Evolutionary conservation across 306 rosid species (phyloP), one percentile per base, ranked within the genome.

Genomic region (Castanea crenata): DNA sequence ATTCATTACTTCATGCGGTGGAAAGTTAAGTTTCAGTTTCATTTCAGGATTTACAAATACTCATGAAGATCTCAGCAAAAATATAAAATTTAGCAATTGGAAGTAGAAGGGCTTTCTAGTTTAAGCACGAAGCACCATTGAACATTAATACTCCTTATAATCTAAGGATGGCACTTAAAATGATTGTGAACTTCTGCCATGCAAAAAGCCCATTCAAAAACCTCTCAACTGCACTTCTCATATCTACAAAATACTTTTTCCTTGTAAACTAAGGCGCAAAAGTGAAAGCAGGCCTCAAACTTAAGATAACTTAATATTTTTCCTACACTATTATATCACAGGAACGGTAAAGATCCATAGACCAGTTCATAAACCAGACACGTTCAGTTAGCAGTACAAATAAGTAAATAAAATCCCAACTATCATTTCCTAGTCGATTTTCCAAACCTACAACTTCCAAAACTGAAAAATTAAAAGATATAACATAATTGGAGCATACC

Each of bases 401-500:
- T n/a, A 21, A n/a, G 20, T 2, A 41, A 41, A 41, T 41, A 10
- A 19, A 57, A 25, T 11, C 1, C 8, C 8, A 6, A 65, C 13
- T 65, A 32, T 4, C 2, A 5, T 18, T 14, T 65, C 25, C 71
- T 32, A 18, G 4, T 18, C 35, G 6, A 16, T 32, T 18, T 6
- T 65, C 64, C 64, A 59, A 59, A 64, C 16, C 38, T 67, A 20
- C 52, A 67, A 67, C 27, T 67, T 67, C 72, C 52, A 67, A 27
- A 1, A 35, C 15, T 67, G 52, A 67, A 5, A 34, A 34, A 6
- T 19, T 65, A 5, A 21, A 67, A 34, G 51, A 67, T 8, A 18
- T 18, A 15, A 32, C 44, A 64, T 16, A 18, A 6, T 15, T 31
- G 44, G 21, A 5, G 6, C 46, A 64, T 19, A 64, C 4, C 15